Conservation (phyloP, 2,329 filamentous ascomycete genomes). For the Leptodontidium sp. region DNA sequence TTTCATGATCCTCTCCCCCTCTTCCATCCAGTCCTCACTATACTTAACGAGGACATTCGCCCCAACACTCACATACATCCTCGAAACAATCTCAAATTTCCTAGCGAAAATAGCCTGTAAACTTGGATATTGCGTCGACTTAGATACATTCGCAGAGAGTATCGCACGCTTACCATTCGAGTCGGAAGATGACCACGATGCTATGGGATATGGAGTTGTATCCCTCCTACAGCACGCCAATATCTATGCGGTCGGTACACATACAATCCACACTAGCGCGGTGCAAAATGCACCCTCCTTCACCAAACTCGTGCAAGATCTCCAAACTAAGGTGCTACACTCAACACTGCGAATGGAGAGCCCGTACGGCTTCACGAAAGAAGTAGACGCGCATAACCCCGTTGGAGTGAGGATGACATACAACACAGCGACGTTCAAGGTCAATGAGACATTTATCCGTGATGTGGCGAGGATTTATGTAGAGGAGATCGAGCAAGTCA, state of each 20-base stretch:
- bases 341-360: not conserved
- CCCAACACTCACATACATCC: not conserved
- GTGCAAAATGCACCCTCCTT: not conserved
- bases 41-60: not conserved
- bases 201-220: not conserved
- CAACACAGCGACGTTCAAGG: slow-evolving; percentile 31
- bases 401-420: slow-evolving; percentile 16
- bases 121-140: slow-evolving; percentile 15
- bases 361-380: not conserved
- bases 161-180: not conserved
- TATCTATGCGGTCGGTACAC: not conserved
- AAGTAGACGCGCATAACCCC: not conserved
- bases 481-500: slow-evolving; percentile 24
- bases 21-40: not conserved
- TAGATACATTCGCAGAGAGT: not conserved
- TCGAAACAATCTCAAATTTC: not conserved
- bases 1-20: slow-evolving; percentile 3
- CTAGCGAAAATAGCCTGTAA: not conserved
- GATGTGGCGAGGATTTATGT: slow-evolving; percentile 29
- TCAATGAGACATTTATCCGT: slow-evolving; percentile 22
- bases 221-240: not conserved
- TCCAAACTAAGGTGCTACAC: not conserved
- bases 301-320: not conserved
- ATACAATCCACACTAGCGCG: not conserved
- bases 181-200: slow-evolving; percentile 1